Evolutionary conservation across 305 asterid genomes (phyloP).

Genomic region (Rubia occidens): DNA sequence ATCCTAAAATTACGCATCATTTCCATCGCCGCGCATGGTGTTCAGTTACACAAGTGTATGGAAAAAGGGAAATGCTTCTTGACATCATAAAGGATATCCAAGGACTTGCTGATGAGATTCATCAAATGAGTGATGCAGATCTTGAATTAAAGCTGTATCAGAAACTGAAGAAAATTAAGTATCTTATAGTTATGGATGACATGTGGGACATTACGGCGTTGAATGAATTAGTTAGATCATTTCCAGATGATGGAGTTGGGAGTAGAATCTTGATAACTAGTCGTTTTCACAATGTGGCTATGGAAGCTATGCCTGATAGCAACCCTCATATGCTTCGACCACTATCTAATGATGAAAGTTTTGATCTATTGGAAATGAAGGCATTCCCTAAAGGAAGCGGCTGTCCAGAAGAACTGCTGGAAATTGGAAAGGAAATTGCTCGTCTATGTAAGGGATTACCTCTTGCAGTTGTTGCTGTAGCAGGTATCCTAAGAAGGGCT

Average conservation of each 20-base stretch:
- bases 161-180: conserved; percentile 4
- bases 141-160: neutral
- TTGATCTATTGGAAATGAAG: conserved; percentile 1
- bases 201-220: neutral
- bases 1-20: neutral
- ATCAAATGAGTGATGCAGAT: conserved; percentile 7
- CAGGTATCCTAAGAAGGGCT: conserved; percentile 1
- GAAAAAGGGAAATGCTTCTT: conserved; percentile 8
- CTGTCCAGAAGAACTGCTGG: neutral
- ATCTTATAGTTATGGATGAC: conserved; percentile 11
- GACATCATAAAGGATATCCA: conserved; percentile 5
- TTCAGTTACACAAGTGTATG: conserved; percentile 4
- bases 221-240: neutral
- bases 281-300: conserved; percentile 5
- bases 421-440: conserved; percentile 4
- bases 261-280: conserved; percentile 9
- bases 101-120: conserved; percentile 1
- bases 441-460: conserved; percentile 8
- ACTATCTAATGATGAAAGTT: conserved; percentile 7
- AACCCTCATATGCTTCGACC: conserved; percentile 6
- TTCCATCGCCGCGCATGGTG: conserved; percentile 9
- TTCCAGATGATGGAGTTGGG: conserved; percentile 9
- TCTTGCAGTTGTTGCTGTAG: conserved; percentile 9
- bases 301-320: conserved; percentile 4
- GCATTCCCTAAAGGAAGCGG: neutral